Base-by-base conservation (phyloP, 768 basidiomycete genomes). In the Collybia sp. region DNA sequence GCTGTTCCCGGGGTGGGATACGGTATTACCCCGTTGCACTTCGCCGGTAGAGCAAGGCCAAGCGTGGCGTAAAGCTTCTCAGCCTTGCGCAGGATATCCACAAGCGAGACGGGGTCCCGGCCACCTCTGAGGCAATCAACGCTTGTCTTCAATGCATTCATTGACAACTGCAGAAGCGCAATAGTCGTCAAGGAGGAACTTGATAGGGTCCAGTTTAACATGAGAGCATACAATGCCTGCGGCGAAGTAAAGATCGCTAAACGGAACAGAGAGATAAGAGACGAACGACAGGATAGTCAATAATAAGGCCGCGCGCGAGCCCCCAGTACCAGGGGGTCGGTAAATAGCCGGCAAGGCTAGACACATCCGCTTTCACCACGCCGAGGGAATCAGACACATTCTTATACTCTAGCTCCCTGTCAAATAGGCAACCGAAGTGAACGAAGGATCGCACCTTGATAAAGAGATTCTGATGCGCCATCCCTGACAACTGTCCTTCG, bases 301-400 rank as follows among this genome's bases (percentile, higher is more conserved):
- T 30, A 1, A 68, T 53, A 31, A 69, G 25, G 5, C 48, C 51
- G n/a, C 51, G 47, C 10, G 62, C 36, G 12, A 69, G 32, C 3
- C 56, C 52, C 72, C 73, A 75, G 47, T 67, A 58, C 69, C 68
- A 72, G 1, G 70, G 62, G 9, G 62, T 61, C 8, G 63, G 58
- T n/a, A 62, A 46, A 12, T 53, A 25, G 38, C 59, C 64, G 8
- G 59, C 60, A 9, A 70, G 53, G 2, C 57, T 49, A 12, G 60
- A 52, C 2, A 59, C 55, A 51, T 69, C 61, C 8, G 56, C 50
- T 25, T 58, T 61, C 6, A 56, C 55, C 19, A 58, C 39, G 0
- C 67, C 70, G 6, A 76, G 52, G 2, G 41, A 33, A 6, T 61
- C 46, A 5, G 67, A 66, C 2, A 59, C 58, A 12, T 56, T 48